These are phyloP conservation scores for Erysimum cheiranthoides DNA, from an alignment of 345 rosid species.

Conservation along the genomic window DNA sequence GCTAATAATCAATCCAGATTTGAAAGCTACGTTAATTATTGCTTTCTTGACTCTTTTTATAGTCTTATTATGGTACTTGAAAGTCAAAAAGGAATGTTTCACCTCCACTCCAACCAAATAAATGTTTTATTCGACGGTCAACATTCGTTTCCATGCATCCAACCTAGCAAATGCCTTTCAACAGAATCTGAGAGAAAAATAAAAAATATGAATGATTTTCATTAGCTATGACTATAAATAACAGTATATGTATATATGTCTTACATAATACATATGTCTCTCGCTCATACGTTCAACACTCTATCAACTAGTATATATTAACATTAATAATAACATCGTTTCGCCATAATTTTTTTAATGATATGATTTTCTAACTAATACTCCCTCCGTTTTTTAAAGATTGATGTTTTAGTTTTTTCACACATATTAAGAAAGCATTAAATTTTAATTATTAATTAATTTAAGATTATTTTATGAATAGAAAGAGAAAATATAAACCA, in stretches of 20 bases:
- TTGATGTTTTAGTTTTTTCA: too few relatives aligned
- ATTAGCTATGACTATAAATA: not conserved
- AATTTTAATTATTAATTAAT: too few relatives aligned
- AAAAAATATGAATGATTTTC: not conserved
- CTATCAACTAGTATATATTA: too few relatives aligned
- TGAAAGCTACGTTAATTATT: slow-evolving; percentile 21
- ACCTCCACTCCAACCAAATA: slow-evolving; percentile 18
- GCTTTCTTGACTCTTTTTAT: not conserved
- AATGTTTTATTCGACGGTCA: slow-evolving; percentile 34
- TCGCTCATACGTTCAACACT: not conserved
- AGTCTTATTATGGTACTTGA: slow-evolving; percentile 20
- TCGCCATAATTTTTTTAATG: too few relatives aligned
- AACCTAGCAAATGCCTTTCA: slow-evolving; percentile 8
- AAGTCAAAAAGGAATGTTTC: slow-evolving; percentile 27
- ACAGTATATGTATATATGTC: not conserved
- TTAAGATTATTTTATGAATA: too few relatives aligned
- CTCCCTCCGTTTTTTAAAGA: too few relatives aligned
- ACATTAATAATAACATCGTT: too few relatives aligned
- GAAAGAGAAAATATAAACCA: too few relatives aligned
- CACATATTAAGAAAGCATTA: too few relatives aligned
- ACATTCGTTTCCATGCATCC: slow-evolving; percentile 23
- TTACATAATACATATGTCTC: not conserved
- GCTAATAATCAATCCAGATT: slow-evolving; percentile 3
- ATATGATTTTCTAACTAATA: too few relatives aligned
- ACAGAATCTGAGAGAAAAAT: not conserved